Conservation (phyloP, 2,329 filamentous ascomycete genomes). For the Beauveria medogensis region DNA sequence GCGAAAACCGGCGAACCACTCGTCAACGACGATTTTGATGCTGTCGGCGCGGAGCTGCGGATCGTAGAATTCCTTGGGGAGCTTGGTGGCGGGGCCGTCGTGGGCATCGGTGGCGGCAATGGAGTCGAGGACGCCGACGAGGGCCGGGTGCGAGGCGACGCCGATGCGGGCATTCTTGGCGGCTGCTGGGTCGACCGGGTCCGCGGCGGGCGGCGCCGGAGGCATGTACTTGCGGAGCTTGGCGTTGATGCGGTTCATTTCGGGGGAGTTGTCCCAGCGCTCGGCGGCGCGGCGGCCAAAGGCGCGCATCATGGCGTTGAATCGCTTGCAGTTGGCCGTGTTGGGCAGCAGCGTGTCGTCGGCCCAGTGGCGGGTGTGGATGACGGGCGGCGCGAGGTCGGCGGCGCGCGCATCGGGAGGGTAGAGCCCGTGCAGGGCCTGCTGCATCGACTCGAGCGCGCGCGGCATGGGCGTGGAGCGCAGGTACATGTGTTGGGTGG, state of each 20-base stretch:
- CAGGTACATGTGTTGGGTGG: constrained; percentile 57
- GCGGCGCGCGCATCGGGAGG: constrained; percentile 40
- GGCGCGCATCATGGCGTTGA: constrained; percentile 58
- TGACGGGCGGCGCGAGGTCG: constrained; percentile 52
- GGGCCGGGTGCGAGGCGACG: constrained; percentile 74
- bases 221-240: constrained; percentile 83
- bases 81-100: constrained; percentile 53
- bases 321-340: constrained; percentile 63
- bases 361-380: constrained; percentile 53
- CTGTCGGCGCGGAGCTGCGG: constrained; percentile 59
- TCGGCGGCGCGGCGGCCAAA: constrained; percentile 66
- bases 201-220: constrained; percentile 39
- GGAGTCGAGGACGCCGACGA: constrained; percentile 90
- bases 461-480: constrained; percentile 67
- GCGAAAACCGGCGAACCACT: constrained; percentile 85
- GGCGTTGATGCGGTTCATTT: constrained; percentile 77
- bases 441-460: constrained; percentile 69
- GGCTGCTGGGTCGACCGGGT: constrained; percentile 15
- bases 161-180: constrained; percentile 48
- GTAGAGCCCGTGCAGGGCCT: constrained; percentile 68
- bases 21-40: constrained; percentile 71
- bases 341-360: constrained; percentile 80
- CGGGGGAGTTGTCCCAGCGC: constrained; percentile 66
- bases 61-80: constrained; percentile 87
- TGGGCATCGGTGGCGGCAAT: constrained; percentile 85